These are phyloP conservation scores for Hyphopichia khmerensis DNA, from an alignment of 1,139 yeast species.

Conservation along the genomic window DNA sequence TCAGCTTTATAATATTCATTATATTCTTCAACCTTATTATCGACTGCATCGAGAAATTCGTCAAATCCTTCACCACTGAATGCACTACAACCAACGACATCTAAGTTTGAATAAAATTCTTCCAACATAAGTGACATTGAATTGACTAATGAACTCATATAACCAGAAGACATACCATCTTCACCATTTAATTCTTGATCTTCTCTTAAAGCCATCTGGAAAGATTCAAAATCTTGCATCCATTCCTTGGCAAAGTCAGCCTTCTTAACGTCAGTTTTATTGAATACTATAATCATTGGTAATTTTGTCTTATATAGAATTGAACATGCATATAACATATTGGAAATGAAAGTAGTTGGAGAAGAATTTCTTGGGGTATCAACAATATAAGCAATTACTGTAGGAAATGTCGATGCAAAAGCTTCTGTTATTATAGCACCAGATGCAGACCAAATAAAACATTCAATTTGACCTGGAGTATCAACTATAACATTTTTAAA, in stretches of 20 bases:
- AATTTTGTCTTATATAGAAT: constrained; percentile 92
- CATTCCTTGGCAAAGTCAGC: constrained; percentile 91
- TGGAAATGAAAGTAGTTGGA: constrained; percentile 96
- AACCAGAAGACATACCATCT: constrained; percentile 78
- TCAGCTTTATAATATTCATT: constrained; percentile 81
- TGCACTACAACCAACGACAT: constrained; percentile 87
- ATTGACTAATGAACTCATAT: constrained; percentile 90
- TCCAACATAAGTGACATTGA: constrained; percentile 96
- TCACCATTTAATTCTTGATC: constrained; percentile 66
- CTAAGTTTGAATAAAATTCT: constrained; percentile 91
- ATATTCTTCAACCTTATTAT: constrained; percentile 84
- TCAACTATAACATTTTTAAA: constrained; percentile 80
- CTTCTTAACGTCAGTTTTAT: constrained; percentile 85
- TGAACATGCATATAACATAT: constrained; percentile 97
- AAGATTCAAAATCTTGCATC: constrained; percentile 96
- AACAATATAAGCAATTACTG: constrained; percentile 91
- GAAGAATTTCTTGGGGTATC: constrained; percentile 94
- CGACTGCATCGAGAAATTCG: constrained; percentile 80
- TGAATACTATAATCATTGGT: constrained; percentile 96
- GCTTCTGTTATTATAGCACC: constrained; percentile 97
- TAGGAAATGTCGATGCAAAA: constrained; percentile 93
- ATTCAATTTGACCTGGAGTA: constrained; percentile 98
- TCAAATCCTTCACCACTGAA: constrained; percentile 94
- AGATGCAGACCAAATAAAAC: constrained; percentile 96
- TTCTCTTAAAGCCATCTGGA: constrained; percentile 72